phyloP scores from a whole-genome alignment of 441 rosid genomes.

The Mallotus repandus region DNA sequence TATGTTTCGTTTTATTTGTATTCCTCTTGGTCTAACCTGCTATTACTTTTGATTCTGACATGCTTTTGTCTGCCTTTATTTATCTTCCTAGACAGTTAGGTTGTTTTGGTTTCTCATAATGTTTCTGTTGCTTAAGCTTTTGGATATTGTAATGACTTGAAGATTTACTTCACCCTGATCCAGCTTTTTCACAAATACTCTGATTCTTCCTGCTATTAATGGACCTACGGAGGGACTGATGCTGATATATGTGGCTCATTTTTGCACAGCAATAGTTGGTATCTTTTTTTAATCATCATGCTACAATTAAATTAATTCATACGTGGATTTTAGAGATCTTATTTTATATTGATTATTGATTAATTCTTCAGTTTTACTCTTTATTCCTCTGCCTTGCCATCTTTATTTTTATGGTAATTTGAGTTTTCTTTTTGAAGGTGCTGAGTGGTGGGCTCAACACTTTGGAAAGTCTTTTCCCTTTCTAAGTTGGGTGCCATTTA shows the following conservation, averaged over 20 bases:
- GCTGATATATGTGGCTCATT: constrained; percentile 68
- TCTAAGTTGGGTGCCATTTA: constrained; percentile 76
- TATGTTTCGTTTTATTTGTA: neutral
- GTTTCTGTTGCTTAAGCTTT: constrained; percentile 2
- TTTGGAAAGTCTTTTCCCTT: constrained; percentile 69
- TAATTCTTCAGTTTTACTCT: neutral
- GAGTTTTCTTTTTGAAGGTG: constrained; percentile 46
- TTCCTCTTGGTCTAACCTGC: neutral
- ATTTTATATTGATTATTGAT: neutral
- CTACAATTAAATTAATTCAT: neutral
- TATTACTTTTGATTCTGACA: neutral
- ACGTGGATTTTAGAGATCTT: neutral
- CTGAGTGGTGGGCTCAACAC: constrained; percentile 87
- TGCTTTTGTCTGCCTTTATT: neutral
- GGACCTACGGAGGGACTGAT: constrained; percentile 99
- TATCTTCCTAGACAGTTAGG: neutral
- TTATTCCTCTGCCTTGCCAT: neutral
- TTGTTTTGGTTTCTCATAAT: neutral
- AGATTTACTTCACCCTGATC: constrained; percentile 25
- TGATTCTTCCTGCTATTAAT: constrained; percentile 86
- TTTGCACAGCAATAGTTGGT: constrained; percentile 84
- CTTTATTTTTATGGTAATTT: neutral
- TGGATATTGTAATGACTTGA: constrained; percentile 15
- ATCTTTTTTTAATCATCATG: constrained; percentile 29
- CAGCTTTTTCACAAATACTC: constrained; percentile 94